Evolutionary conservation across 2,329 filamentous ascomycete species (phyloP).

Genomic region (Talaromyces albobiverticillius): DNA sequence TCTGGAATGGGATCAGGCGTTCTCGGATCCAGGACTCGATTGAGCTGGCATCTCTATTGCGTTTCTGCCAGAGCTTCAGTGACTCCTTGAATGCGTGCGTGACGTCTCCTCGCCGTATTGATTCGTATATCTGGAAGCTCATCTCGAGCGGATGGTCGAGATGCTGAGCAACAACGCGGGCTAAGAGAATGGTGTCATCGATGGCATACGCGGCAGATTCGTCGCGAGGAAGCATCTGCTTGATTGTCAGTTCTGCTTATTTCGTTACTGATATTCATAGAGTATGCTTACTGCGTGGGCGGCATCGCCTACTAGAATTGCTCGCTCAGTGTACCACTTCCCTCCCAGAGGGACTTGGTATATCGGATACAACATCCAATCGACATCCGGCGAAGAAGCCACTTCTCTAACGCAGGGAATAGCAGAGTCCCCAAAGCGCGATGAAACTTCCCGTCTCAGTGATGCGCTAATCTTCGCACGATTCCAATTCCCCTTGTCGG

Average conservation of each 20-base stretch:
- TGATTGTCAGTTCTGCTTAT: constrained; percentile 11
- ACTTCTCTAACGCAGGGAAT: constrained; percentile 39
- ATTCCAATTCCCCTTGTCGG: constrained; percentile 25
- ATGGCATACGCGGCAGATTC: constrained; percentile 46
- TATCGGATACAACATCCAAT: constrained; percentile 46
- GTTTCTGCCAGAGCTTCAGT: constrained; percentile 34
- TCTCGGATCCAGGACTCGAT: constrained; percentile 37
- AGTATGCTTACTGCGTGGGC: constrained; percentile 42
- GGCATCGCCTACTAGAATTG: constrained; percentile 45
- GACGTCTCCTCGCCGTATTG: constrained; percentile 35
- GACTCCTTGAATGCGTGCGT: constrained; percentile 40
- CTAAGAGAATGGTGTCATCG: constrained; percentile 45
- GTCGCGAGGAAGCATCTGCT: constrained; percentile 47
- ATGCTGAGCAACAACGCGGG: constrained; percentile 36
- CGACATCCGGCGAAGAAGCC: constrained; percentile 25
- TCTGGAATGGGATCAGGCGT: constrained; percentile 35
- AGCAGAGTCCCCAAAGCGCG: constrained; percentile 33
- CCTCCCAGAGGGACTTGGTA: constrained; percentile 39
- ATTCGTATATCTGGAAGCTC: constrained; percentile 38
- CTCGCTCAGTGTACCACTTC: constrained; percentile 39
- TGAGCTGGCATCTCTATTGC: constrained; percentile 37
- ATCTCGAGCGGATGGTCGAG: constrained; percentile 29
- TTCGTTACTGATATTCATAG: background rate
- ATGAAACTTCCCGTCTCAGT: constrained; percentile 33
- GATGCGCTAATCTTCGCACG: constrained; percentile 32